Base-by-base conservation (phyloP, 2,329 filamentous ascomycete species). In the Onygenales sp. region DNA sequence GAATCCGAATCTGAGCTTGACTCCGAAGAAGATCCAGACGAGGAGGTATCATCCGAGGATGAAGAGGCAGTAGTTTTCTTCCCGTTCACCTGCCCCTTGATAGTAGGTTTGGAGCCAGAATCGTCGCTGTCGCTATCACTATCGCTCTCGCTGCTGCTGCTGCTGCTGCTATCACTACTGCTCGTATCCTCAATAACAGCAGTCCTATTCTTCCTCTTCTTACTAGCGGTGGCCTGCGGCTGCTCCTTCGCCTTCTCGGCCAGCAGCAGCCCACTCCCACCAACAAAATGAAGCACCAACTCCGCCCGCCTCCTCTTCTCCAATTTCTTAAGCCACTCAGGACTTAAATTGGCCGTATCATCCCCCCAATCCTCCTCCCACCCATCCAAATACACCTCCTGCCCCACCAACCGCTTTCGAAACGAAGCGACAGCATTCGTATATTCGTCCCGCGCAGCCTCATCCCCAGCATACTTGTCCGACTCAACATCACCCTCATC, bases 351-450 rank as follows among this genome's bases (percentile, higher is more conserved):
- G 56, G 42, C 17, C 53, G 39, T 31, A 66, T 64, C n/a, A 53
- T 55, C 13, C 61, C 63, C 43, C 67, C 55, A 7, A 63, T 55
- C 41, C 3, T 55, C 46, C 9, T 63, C 60, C 31, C 57, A 52
- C 2, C 32, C 49, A 32, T 65, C 58, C 8, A 67, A 49, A 42
- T 65, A 61, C n/a, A 64, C 59, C 17, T 59, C 60, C 8, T 59
- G 61, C 5, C 60, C 58, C 13, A 60, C 54, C 53, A 73, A 47
- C 17, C 54, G 53, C 21, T 59, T 60, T 54, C 64, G 62, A 59
- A 82, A 78, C 5, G 71, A 70, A 41, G 72, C 69, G 41, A 85
- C 72, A n/a, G 81, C 73, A 44, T 76, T 71, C 54, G 81, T 76
- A 61, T 72, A 71, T n/a, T 56, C 59, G 36, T 49, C 50, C 55